A percentile compares a stretch with the other conserved stretches of the same genome.
phyloP scores from a whole-genome alignment of 116 monocot species.

The Posidonia oceanica region DNA sequence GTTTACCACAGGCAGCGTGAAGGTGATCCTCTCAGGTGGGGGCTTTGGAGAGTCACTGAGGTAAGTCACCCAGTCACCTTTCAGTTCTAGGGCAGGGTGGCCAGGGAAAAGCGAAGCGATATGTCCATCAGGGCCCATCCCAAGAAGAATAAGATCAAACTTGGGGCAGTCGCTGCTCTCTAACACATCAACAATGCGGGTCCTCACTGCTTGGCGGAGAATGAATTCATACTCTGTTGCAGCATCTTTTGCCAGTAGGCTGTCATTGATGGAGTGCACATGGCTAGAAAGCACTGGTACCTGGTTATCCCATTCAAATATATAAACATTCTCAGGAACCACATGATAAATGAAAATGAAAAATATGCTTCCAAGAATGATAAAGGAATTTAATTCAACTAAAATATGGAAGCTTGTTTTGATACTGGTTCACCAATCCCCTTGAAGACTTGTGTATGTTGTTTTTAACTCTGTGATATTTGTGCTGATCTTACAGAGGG shows the following conservation, averaged over 20 bases:
- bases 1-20: constrained; percentile 71
- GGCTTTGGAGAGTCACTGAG: constrained; percentile 60
- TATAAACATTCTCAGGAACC: background rate
- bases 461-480: too few species aligned
- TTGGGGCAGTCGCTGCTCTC: constrained; percentile 65
- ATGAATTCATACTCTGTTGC: constrained; percentile 54
- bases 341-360: background rate
- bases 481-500: too few species aligned
- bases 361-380: background rate
- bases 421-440: too few species aligned
- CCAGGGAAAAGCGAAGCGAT: constrained; percentile 63
- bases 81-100: constrained; percentile 39
- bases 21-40: constrained; percentile 79
- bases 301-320: constrained; percentile 15
- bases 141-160: constrained; percentile 71
- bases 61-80: constrained; percentile 66
- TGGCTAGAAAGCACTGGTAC: constrained; percentile 52
- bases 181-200: constrained; percentile 36
- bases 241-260: constrained; percentile 45
- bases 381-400: too few species aligned
- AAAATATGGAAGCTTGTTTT: too few species aligned
- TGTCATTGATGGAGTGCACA: constrained; percentile 69
- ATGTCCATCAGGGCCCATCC: constrained; percentile 57
- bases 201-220: constrained; percentile 63
- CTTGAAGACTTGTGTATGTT: too few species aligned